These are phyloP conservation scores for Colletotrichum lini DNA, from an alignment of 2,329 filamentous ascomycete genomes.

Conservation along the genomic window DNA sequence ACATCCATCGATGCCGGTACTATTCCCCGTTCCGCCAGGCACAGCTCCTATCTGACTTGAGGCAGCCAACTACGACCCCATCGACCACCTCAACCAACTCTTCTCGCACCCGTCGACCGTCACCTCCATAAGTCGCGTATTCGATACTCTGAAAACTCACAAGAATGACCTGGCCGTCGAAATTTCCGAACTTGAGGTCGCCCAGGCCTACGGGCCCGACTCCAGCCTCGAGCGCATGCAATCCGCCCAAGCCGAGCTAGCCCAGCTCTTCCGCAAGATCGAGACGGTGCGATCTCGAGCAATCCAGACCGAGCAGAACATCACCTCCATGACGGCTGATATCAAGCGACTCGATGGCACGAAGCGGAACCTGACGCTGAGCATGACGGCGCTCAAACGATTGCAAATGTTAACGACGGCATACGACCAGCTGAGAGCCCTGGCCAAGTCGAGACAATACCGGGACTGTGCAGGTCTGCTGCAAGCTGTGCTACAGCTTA, in stretches of 20 bases:
- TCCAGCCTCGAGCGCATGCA: conserved; percentile 94
- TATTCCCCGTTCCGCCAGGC: conserved; percentile 37
- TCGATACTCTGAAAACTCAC: conserved; percentile 79
- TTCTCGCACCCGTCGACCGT: conserved; percentile 93
- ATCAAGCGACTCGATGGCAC: conserved; percentile 98
- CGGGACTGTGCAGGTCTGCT: conserved; percentile 93
- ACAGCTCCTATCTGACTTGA: conserved; percentile 43
- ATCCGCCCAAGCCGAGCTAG: conserved; percentile 89
- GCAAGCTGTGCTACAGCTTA: conserved; percentile 95
- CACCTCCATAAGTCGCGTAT: conserved; percentile 81
- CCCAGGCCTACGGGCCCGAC: conserved; percentile 87
- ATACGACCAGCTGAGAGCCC: conserved; percentile 92
- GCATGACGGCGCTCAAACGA: conserved; percentile 97
- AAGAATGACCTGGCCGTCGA: conserved; percentile 87
- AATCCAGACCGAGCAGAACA: conserved; percentile 92
- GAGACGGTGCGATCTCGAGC: conserved; percentile 92
- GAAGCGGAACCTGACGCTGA: conserved; percentile 95
- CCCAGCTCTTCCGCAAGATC: conserved; percentile 92
- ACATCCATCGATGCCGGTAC: conserved; percentile 63
- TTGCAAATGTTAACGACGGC: conserved; percentile 99
- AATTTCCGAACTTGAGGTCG: conserved; percentile 80
- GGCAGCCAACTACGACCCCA: conserved; percentile 86
- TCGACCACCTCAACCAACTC: conserved; percentile 92
- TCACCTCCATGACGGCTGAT: conserved; percentile 98
- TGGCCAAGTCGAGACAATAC: conserved; percentile 91